Evolutionary conservation across 2,329 filamentous ascomycete species (phyloP), one percentile per base, ranked within the genome.

Genomic region (Colletotrichum coccodes): DNA sequence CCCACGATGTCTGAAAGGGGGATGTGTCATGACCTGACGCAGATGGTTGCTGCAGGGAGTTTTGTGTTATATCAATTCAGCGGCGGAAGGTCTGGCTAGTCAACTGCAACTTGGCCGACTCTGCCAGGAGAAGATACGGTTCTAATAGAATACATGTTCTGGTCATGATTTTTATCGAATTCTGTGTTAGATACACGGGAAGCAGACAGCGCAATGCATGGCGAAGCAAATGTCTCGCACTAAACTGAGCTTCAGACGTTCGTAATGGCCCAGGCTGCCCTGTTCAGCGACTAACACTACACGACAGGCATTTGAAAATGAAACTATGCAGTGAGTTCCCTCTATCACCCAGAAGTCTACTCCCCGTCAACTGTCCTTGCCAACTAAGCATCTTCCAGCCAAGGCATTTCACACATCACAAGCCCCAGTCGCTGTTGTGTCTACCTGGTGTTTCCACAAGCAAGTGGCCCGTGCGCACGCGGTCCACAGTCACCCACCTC

Each of bases 81-180:
- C 34, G 42, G 61, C 23, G 26, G 49, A 32, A 56, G 61, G 42
- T 50, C 56, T 26, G 28, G 62, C 54, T 54, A 49, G 66, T 60
- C 23, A 12, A 23, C 6, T 54, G 11, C 18, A 34, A 56, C 66
- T 16, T 34, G 56, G 56, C 56, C 61, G n/a, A 56, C 34, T 52
- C 42, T 50, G 61, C 61, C 42, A 21, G 34, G 42, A 28, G 66
- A 69, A 49, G 54, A 66, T 69, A 66, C 60, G 61, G 21, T 49
- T 69, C 60, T 69, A 69, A 60, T 69, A 69, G 56, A 69, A 56
- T 38, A 57, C 50, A 65, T 40, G 54, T 66, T 69, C 54, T 60
- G 49, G 36, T 56, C 49, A 66, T 46, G 54, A 50, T 26, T 26
- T 18, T 61, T 38, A n/a, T 38, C 5, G 42, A n/a, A 21, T 50